A percentile compares a stretch with the other conserved stretches of the same genome.
Conservation (phyloP, 805 yeast genomes). For the Pichia phayaonensis region DNA sequence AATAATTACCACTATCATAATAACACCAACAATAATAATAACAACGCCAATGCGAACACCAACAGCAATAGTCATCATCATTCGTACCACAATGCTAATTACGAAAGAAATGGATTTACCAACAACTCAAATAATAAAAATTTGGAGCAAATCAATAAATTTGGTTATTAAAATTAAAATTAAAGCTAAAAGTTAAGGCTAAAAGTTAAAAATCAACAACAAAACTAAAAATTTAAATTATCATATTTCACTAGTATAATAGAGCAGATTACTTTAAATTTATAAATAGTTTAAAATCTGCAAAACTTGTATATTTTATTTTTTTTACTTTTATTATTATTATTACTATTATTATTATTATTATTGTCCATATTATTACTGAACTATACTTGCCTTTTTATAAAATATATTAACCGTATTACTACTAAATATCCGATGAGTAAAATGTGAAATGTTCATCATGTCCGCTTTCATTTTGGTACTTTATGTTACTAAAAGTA, state of each 20-base stretch:
- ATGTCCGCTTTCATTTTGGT: too few relatives aligned
- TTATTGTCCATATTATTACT: not conserved
- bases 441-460: too few relatives aligned
- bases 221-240: not conserved
- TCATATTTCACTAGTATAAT: not conserved
- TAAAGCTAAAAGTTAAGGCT: not conserved
- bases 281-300: not conserved
- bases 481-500: too few relatives aligned
- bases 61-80: not conserved
- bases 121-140: not conserved
- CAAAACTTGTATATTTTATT: slow-evolving; percentile 6
- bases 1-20: not conserved
- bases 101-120: not conserved
- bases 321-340: not conserved
- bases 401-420: not conserved
- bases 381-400: not conserved
- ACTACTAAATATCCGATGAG: too few relatives aligned
- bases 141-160: slow-evolving; percentile 1
- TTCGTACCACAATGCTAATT: not conserved
- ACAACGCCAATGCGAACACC: not conserved
- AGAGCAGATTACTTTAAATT: not conserved
- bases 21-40: not conserved
- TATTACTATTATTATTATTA: not conserved
- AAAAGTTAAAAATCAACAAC: too few relatives aligned
- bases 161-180: slow-evolving; percentile 1